Base-by-base conservation (phyloP, 805 yeast genomes). In the Saccharomycopsis vini region DNA sequence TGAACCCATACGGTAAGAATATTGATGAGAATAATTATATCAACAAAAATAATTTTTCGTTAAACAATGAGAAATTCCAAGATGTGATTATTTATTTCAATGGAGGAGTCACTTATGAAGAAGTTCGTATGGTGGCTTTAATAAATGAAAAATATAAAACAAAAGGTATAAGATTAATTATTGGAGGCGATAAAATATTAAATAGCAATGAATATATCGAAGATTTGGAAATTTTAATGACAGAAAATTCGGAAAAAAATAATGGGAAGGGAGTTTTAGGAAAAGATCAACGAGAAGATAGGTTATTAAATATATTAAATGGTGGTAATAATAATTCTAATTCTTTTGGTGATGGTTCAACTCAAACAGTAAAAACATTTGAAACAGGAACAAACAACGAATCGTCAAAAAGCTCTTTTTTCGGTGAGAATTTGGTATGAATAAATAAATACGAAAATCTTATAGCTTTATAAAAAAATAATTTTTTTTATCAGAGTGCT, bases 51-150 rank as follows among this genome's bases (percentile, higher is more conserved):
- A 30, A 40, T 3, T 42, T 42, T n/a, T 47, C 53, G 31, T n/a
- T 56, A 20, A 43, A 54, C 43, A 15, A 38, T 29, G 64, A 65
- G 23, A 64, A 67, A 22, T 68, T 73, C 1, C 84, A 80, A 54
- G 89, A 83, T 53, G 65, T 84, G n/a, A 70, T 84, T 3, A 65
- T 84, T 1, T 84, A 78, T 56, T 62, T 83, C 42, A 76, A 86
- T 41, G 97, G 97, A 4, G 98, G 98, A 13, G 81, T 75, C 2
- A 90, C 97, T 1, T 87, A 77, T 58, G 97, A 90, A 60, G 99
- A 92, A 59, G 85, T 95, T 0, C 73, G 96, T 49, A 62, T 88
- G 20, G 77, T 89, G 3, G 77, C 82, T 43, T 84, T 87, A 49
- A 68, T 88, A 50, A 80, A 81, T 55, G 62, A 62, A 23, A 65